Evolutionary conservation across 2,329 filamentous ascomycete species (phyloP).

Genomic region (Diaporthe ampelina): DNA sequence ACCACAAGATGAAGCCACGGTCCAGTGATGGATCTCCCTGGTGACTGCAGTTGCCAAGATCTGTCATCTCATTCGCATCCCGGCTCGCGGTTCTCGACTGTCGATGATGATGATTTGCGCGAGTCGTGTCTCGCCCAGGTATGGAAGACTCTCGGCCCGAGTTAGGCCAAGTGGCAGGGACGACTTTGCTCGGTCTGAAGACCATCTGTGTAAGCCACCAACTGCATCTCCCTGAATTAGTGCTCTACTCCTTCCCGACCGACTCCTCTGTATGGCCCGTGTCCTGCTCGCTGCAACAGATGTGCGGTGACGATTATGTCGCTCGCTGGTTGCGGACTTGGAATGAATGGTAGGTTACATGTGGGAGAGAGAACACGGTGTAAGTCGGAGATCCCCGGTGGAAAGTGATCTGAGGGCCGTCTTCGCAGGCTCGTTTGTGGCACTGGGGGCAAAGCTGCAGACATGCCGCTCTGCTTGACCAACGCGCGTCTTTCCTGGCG

Average conservation of each 20-base stretch:
- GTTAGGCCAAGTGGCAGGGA: neutral
- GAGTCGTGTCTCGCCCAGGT: constrained; percentile 32
- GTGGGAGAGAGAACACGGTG: constrained; percentile 25
- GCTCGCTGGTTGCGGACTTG: constrained; percentile 6
- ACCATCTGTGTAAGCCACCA: constrained; percentile 13
- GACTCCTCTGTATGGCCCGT: neutral
- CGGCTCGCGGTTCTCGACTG: constrained; percentile 22
- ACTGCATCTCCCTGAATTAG: neutral
- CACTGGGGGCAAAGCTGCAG: neutral
- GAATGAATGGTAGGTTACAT: constrained; percentile 37
- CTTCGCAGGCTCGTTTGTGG: constrained; percentile 23
- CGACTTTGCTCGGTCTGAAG: neutral
- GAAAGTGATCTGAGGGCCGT: constrained; percentile 28
- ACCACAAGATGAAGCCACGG: constrained; percentile 29
- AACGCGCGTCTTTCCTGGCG: neutral
- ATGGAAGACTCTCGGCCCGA: constrained; percentile 4
- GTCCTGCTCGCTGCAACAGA: neutral
- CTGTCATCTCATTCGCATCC: constrained; percentile 32
- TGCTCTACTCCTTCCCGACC: neutral
- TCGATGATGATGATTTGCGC: constrained; percentile 27
- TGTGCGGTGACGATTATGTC: neutral
- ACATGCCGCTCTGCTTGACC: neutral
- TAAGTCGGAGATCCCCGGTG: constrained; percentile 40
- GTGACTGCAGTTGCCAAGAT: constrained; percentile 21
- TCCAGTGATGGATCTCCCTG: constrained; percentile 18